A percentile compares a stretch with the other conserved stretches of the same genome.
Evolutionary conservation across 305 asterid genomes (phyloP).

Genomic region (Plantago coronopus): DNA sequence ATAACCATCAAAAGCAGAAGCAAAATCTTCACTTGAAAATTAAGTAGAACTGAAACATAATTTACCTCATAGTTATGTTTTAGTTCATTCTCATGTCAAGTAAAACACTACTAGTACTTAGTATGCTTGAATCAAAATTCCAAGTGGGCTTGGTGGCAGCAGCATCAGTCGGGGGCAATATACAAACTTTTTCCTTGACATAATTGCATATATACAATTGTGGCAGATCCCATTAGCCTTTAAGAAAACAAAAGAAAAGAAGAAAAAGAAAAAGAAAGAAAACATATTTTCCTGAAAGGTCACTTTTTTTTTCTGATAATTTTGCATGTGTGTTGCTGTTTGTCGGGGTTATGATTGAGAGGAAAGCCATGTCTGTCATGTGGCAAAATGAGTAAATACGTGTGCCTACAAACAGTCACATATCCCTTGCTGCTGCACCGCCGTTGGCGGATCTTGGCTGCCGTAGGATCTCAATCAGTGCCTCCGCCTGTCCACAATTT

Average conservation of each 20-base stretch:
- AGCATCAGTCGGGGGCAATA: neutral
- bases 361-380: constrained; percentile 36
- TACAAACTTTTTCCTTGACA: neutral
- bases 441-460: constrained; percentile 70
- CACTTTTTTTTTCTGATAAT: neutral
- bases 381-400: constrained; percentile 29
- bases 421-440: constrained; percentile 38
- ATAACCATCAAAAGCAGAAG: no score
- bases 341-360: neutral
- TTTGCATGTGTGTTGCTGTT: constrained; percentile 15
- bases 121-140: no score
- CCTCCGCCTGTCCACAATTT: constrained; percentile 60
- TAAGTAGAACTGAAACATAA: no score
- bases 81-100: no score
- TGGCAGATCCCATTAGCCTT: neutral
- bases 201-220: neutral
- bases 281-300: no score
- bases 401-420: constrained; percentile 31
- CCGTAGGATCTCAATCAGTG: constrained; percentile 71
- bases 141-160: no score
- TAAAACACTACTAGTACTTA: no score
- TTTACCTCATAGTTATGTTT: no score
- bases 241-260: neutral
- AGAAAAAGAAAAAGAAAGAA: no score
- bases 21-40: no score